Evolutionary conservation across 371 early-diverging fungal species (phyloP), one percentile per base, ranked within the genome.

Genomic region (Batkoa obscura): DNA sequence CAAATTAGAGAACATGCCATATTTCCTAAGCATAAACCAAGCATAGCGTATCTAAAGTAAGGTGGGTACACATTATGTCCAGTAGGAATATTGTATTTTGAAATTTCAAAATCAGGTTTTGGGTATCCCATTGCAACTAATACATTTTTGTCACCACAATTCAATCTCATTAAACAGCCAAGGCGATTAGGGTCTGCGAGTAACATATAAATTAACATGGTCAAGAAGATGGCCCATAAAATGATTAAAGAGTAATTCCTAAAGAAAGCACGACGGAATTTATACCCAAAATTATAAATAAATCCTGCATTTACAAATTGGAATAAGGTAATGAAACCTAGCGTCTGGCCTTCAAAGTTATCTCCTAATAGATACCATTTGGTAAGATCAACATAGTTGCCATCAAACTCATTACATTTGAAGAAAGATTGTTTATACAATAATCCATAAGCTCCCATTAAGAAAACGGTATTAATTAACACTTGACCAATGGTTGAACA

Each of bases 321-420:
- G 64, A 72, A 78, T n/a, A 80, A 62, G 58, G 72, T 73, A 13
- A 76, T 66, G 30, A 77, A 59, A 1, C 76, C 64, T 34, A 83
- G 57, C 1, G 69, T 59, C 30, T 71, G 69, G 2, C 72, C 74
- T 66, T 86, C 86, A 62, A 68, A 86, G 60, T 83, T 86, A 60
- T 86, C 86, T 17, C 78, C 82, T 31, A 83, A 64, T 37, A 83
- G 66, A 79, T 80, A 82, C 86, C 84, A 86, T 52, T 78, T 75
- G 33, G 76, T 65, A 12, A 76, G 60, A 61, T 86, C 83, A 17
- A 70, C 75, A 13, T 70, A 67, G n/a, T 65, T 54, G 0, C 74
- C 67, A 59, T 83, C 78, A 59, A 82, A 83, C 62, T 83, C 81
- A 58, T 78, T 62, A 64, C 86, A 86, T 37, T 68, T 69, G 68